A percentile compares a stretch with the other conserved stretches of the same genome.
These are phyloP conservation scores for Diaporthe vexans DNA, from an alignment of 2,329 filamentous ascomycete species.

Conservation along the genomic window DNA sequence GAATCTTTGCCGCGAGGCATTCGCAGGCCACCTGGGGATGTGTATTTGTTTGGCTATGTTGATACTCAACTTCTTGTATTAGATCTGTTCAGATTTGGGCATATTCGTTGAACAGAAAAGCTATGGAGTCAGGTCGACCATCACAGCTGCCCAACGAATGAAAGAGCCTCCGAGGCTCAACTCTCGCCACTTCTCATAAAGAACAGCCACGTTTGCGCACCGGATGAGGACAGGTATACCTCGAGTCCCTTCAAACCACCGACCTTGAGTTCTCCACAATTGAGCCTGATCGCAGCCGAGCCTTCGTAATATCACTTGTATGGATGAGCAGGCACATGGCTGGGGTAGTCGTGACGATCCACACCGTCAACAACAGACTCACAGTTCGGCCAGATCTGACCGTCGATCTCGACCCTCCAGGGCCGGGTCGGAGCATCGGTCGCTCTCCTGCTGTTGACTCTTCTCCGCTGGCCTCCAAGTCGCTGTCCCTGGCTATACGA, in stretches of 20 bases:
- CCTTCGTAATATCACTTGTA: background rate
- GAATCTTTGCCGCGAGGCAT: slow-evolving; percentile 38
- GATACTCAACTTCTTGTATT: slow-evolving; percentile 2
- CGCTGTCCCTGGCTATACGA: slow-evolving; percentile 11
- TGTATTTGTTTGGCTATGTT: slow-evolving; percentile 12
- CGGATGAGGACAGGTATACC: background rate
- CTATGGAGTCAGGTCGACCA: background rate
- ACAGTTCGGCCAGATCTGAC: slow-evolving; percentile 12
- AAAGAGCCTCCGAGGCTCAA: background rate
- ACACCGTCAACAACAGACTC: background rate
- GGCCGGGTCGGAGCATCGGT: slow-evolving; percentile 5
- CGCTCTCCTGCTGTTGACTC: background rate
- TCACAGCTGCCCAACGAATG: background rate
- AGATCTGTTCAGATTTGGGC: background rate
- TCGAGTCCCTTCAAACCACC: background rate
- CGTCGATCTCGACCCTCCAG: slow-evolving; percentile 22
- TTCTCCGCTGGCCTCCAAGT: background rate
- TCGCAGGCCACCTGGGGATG: slow-evolving; percentile 8
- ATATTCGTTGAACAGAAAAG: background rate
- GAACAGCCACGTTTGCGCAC: background rate
- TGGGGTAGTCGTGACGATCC: background rate
- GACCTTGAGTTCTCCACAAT: background rate
- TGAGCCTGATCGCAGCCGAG: background rate
- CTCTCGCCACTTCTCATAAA: background rate
- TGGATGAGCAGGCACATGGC: slow-evolving; percentile 2